phyloP scores from a whole-genome alignment of 129 eudicot genomes.

The sunflower (Helianthus annuus) region DNA sequence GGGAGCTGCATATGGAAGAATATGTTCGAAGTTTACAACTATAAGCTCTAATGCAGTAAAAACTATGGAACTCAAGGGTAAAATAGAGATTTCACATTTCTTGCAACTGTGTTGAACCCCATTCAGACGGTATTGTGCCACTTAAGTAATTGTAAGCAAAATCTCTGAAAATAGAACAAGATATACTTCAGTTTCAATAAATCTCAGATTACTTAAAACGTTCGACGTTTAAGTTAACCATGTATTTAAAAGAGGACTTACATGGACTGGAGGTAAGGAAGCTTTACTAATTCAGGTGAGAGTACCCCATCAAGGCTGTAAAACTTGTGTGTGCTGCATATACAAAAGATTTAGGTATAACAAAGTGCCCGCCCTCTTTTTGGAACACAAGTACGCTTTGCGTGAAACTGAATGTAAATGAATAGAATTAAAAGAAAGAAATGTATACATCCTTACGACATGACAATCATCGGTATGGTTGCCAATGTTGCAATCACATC shows the following conservation, averaged over 20 bases:
- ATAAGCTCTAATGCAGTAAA: neutral
- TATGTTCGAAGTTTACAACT: conserved; percentile 13
- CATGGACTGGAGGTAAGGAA: conserved; percentile 67
- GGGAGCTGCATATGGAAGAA: conserved; percentile 49
- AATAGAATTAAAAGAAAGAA: conserved; percentile 31
- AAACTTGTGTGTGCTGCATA: conserved; percentile 62
- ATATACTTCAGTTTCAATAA: conserved; percentile 9
- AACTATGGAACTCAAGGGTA: neutral
- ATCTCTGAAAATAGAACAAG: conserved; percentile 50
- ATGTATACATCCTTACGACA: conserved; percentile 65
- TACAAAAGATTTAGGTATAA: neutral
- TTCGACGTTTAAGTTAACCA: neutral
- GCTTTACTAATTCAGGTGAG: conserved; percentile 61
- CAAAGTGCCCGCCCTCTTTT: neutral
- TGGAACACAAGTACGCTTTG: no score
- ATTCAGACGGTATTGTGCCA: conserved; percentile 72
- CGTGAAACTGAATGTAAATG: neutral
- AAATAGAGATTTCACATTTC: conserved; percentile 44
- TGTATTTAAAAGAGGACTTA: conserved; percentile 35
- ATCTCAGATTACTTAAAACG: neutral
- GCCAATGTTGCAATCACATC: conserved; percentile 61
- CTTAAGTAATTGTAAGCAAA: conserved; percentile 68
- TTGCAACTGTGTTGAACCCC: conserved; percentile 58
- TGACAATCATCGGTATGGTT: conserved; percentile 56
- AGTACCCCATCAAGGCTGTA: conserved; percentile 77